Conservation (phyloP, 441 rosid genomes). For the Eutrema salsugineum region DNA sequence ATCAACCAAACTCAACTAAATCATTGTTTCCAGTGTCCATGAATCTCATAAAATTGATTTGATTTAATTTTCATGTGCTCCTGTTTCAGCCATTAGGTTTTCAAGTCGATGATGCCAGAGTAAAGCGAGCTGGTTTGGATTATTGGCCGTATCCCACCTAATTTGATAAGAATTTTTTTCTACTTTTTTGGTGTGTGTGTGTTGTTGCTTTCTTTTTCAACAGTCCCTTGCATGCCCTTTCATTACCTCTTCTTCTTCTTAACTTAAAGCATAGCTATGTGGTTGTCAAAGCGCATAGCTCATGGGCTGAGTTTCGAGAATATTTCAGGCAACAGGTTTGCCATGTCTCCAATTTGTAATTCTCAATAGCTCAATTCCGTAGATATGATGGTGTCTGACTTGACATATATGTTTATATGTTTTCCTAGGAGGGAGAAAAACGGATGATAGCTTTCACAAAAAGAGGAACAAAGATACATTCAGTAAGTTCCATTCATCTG, state of each 20-base stretch:
- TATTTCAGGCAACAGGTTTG: constrained; percentile 75
- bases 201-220: neutral
- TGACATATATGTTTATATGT: constrained; percentile 10
- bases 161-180: neutral
- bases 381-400: constrained; percentile 1
- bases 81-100: constrained; percentile 84
- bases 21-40: neutral
- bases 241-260: constrained; percentile 8
- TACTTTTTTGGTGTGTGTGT: neutral
- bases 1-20: neutral
- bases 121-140: constrained; percentile 96
- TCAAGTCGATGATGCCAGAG: constrained; percentile 74
- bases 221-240: neutral
- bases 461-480: constrained; percentile 73
- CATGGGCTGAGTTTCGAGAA: constrained; percentile 78
- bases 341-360: constrained; percentile 9
- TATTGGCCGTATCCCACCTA: constrained; percentile 94
- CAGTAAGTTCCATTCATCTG: constrained; percentile 44
- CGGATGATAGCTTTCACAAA: constrained; percentile 89
- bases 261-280: constrained; percentile 53
- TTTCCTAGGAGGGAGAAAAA: constrained; percentile 72
- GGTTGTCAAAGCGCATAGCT: constrained; percentile 72
- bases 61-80: constrained; percentile 7
- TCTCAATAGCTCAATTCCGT: constrained; percentile 1
- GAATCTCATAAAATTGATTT: neutral